Evolutionary conservation across 164 flowering plant species (phyloP), one percentile per base, ranked within the genome.

Genomic region (Nymphaea thermarum): DNA sequence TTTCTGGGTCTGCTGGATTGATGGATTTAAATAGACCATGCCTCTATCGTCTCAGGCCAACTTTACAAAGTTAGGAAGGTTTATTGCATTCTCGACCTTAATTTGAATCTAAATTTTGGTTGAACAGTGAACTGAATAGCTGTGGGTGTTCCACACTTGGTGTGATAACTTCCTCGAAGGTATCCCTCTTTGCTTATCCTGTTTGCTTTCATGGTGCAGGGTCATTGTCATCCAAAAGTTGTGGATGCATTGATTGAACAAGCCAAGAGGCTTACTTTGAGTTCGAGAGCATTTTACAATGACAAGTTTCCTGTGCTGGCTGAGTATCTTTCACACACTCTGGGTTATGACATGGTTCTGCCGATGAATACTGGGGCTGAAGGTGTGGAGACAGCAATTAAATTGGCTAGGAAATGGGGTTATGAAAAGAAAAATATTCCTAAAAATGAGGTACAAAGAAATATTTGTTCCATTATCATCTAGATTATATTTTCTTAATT

Each of bases 281-380:
- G 96, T 73, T 95, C 99, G 44, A 81, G 99, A 76, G 99, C 99
- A 64, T 95, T 95, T 79, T 83, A 92, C 67, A 95, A 92, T 80
- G 93, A 92, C 74, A 79, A 66, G 74, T 92, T 95, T 72, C 99
- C 98, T 60, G 44, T 83, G 62, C 84, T 88, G 73, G 98, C 99
- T 0, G 86, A 87, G 81, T 77, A 67, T 66, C 64, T 94, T 55
- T 86, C 89, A 25, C 75, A 65, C 76, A 78, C 90, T 77, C 85
- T 94, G 82, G 96, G 92, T 41, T 94, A 91, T 76, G 99, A 90
- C 42, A 95, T 92, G 99, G 91, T 86, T 70, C 86, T 95, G 18
- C 99, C 99, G 5, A 95, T 95, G 98, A 95, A 95, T 67, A 95
- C 98, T 69, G 99, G 99, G 64, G 99, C 99, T 64, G 99, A 93